A percentile compares a stretch with the other conserved stretches of the same genome.
These are phyloP conservation scores for Cyphellophora attinorum DNA, from an alignment of 2,329 filamentous ascomycete genomes.

Conservation along the genomic window DNA sequence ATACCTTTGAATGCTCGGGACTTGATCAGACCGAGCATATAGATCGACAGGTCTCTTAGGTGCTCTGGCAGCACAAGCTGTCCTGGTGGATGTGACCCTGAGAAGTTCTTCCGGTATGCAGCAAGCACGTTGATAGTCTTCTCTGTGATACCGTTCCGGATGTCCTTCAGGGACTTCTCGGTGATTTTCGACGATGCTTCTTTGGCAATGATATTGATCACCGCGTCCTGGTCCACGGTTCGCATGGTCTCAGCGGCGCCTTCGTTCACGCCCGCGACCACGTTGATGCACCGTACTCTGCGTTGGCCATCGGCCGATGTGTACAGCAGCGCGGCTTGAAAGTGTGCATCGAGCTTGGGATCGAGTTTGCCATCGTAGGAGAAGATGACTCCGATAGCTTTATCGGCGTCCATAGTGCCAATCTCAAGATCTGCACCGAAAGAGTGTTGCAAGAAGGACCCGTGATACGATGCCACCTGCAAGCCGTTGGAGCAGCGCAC, in stretches of 20 bases:
- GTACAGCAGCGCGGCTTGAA: constrained; percentile 90
- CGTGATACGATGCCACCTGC: constrained; percentile 87
- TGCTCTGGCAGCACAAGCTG: constrained; percentile 93
- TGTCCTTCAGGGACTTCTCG: constrained; percentile 70
- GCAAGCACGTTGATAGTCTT: constrained; percentile 88
- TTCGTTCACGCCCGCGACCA: constrained; percentile 86
- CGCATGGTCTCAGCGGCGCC: constrained; percentile 76
- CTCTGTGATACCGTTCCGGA: constrained; percentile 73
- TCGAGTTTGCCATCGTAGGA: constrained; percentile 97
- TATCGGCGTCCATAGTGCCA: constrained; percentile 84
- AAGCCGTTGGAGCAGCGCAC: constrained; percentile 94
- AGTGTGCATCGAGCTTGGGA: constrained; percentile 89
- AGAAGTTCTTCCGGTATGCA: constrained; percentile 86
- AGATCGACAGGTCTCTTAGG: constrained; percentile 95
- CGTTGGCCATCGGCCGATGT: constrained; percentile 84
- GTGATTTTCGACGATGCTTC: constrained; percentile 79
- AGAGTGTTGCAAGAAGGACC: constrained; percentile 91
- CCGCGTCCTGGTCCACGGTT: constrained; percentile 91
- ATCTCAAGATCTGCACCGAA: constrained; percentile 93
- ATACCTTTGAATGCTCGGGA: constrained; percentile 76
- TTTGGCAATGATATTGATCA: constrained; percentile 80
- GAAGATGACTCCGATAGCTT: constrained; percentile 84
- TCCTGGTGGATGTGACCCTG: constrained; percentile 74
- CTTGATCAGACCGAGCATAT: constrained; percentile 81
- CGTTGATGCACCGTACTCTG: constrained; percentile 82